phyloP scores from a whole-genome alignment of 73 alveolate species.

The Paramecium octaurelia region DNA sequence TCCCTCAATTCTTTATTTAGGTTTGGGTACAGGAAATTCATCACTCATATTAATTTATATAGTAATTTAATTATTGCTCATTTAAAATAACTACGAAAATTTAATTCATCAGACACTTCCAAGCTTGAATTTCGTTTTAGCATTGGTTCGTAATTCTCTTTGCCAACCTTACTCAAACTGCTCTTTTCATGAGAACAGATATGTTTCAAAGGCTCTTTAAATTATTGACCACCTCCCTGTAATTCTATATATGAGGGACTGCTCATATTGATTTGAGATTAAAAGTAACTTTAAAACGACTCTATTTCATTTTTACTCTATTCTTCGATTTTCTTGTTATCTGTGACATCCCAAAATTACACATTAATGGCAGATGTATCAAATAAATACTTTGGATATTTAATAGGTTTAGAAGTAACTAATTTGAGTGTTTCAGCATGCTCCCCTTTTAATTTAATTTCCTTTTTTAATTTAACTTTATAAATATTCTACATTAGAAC shows the following conservation, averaged over 20 bases:
- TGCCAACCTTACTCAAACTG: not conserved
- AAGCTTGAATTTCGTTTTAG: not conserved
- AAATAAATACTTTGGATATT: slow-evolving; percentile 28
- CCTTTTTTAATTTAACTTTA: not conserved
- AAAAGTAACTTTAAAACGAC: slow-evolving; percentile 12
- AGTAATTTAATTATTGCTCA: not conserved
- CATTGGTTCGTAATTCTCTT: not conserved
- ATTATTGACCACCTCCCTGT: not conserved
- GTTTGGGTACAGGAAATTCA: slow-evolving; percentile 6
- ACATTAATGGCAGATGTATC: slow-evolving; percentile 10
- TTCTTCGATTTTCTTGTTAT: not conserved
- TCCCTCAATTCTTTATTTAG: not conserved
- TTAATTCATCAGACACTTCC: slow-evolving; percentile 8
- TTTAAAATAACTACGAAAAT: slow-evolving; percentile 15
- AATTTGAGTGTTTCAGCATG: not conserved
- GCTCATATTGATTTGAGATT: not conserved
- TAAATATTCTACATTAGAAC: not conserved
- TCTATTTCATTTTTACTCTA: slow-evolving; percentile 5
- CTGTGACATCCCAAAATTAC: not conserved
- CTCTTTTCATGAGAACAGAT: slow-evolving; percentile 26
- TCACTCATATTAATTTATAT: not conserved
- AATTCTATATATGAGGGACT: not conserved
- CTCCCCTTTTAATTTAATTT: not conserved
- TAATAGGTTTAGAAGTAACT: not conserved
- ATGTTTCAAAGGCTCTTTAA: not conserved